Evolutionary conservation across 2,329 filamentous ascomycete species (phyloP), one percentile per base, ranked within the genome.

Genomic region (Chaetomium strumarium): DNA sequence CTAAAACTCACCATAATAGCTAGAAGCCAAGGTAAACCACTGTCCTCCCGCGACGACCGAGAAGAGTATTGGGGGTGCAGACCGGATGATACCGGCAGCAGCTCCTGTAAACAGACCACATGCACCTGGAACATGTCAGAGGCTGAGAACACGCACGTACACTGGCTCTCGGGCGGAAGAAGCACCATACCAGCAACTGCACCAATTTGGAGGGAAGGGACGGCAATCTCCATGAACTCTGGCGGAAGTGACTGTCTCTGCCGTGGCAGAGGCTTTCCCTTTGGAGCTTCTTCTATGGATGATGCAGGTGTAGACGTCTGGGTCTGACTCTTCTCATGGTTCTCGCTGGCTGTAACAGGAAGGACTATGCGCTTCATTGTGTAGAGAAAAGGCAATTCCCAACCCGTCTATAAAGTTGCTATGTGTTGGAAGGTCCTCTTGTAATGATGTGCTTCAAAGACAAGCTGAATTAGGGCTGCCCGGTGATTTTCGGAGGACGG

Each of bases 21-120:
- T 86, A 43, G 79, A 81, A 34, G 89, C 89, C 37, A 95, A 77
- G 39, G 81, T 77, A 68, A 89, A 89, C 81, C 88, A 96, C 70
- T 95, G 90, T 38, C 88, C 74, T 16, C 88, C 86, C 19, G 85
- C 84, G 36, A 84, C 78, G 12, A 85, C 61, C 0, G 88, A 85
- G 70, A 90, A 92, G 7, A 92, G 69, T 2, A 82, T 76, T 4
- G 88, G 84, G 13, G 79, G 80, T 19, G 74, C 76, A 16, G 85
- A 85, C 53, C 83, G 79, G 44, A 91, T 68, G 43, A 95, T 85
- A 29, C 89, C 90, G 34, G 79, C 78, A 46, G 85, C 79, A 47
- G 86, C 84, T 34, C 86, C 86, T 48, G 81, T 74, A 30, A 87
- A 66, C 24, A 85, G 66, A 31, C 87, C 87, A 43, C 77, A 72